These are phyloP conservation scores for Malania oleifera DNA, from an alignment of 164 flowering plant genomes.

Conservation along the genomic window DNA sequence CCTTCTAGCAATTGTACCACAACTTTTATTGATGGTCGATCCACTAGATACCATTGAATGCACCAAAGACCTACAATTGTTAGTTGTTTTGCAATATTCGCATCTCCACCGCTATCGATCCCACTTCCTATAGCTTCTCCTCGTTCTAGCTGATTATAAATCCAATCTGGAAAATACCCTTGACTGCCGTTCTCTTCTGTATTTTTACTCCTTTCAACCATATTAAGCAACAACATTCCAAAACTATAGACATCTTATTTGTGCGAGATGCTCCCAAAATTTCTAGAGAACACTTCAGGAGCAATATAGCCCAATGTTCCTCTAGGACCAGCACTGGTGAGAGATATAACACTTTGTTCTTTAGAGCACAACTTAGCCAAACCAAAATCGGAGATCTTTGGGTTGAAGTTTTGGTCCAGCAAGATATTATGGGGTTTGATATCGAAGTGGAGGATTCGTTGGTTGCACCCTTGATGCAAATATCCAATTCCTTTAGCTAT, in stretches of 20 bases:
- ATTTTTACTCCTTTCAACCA: slow-evolving; percentile 18
- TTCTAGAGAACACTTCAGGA: slow-evolving; percentile 22
- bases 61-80: slow-evolving; percentile 25
- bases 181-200: background rate
- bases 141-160: background rate
- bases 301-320: slow-evolving; percentile 25
- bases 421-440: slow-evolving; percentile 21
- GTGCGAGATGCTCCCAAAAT: slow-evolving; percentile 14
- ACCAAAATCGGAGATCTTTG: slow-evolving; percentile 29
- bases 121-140: background rate
- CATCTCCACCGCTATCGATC: background rate
- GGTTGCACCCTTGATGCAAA: slow-evolving; percentile 27
- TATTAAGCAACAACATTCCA: slow-evolving; percentile 26
- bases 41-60: slow-evolving; percentile 21
- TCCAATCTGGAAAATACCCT: background rate
- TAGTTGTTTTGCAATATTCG: slow-evolving; percentile 16
- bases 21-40: slow-evolving; percentile 17
- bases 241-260: slow-evolving; percentile 28
- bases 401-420: slow-evolving; percentile 22
- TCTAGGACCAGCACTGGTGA: slow-evolving; percentile 19
- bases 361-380: slow-evolving; percentile 18
- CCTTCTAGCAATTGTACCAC: too few relatives aligned
- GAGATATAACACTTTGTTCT: slow-evolving; percentile 16
- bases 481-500: slow-evolving; percentile 28
- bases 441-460: slow-evolving; percentile 25